These are phyloP conservation scores for Anthostomella pinea DNA, from an alignment of 2,329 filamentous ascomycete species.

Conservation along the genomic window DNA sequence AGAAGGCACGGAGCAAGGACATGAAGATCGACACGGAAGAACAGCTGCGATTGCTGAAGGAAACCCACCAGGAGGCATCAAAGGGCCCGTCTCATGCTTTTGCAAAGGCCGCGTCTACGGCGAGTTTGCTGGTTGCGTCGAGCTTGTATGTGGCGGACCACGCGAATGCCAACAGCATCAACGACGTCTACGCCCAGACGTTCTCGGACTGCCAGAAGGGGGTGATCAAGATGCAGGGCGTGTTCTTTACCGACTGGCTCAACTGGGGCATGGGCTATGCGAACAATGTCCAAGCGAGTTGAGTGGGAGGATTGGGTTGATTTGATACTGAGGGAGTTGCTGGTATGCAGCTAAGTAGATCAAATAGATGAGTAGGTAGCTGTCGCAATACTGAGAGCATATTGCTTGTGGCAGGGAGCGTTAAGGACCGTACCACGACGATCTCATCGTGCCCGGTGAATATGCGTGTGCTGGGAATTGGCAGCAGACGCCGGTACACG, in stretches of 20 bases:
- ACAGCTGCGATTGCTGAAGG: slow-evolving; percentile 57
- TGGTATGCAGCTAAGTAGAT: no score
- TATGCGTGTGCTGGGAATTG: no score
- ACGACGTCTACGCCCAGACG: slow-evolving; percentile 62
- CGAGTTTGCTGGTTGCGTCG: slow-evolving; percentile 65
- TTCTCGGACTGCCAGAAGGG: slow-evolving; percentile 58
- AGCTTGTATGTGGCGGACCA: slow-evolving; percentile 56
- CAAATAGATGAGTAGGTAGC: no score
- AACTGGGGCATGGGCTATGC: slow-evolving; percentile 65
- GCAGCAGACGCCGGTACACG: no score
- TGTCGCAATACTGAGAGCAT: no score
- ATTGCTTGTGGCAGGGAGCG: no score
- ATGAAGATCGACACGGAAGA: slow-evolving; percentile 40
- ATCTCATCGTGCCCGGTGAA: no score
- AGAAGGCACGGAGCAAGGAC: slow-evolving; percentile 48
- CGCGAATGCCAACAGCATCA: slow-evolving; percentile 51
- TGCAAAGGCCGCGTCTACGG: slow-evolving; percentile 70
- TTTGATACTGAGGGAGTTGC: no score
- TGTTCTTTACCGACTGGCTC: slow-evolving; percentile 70
- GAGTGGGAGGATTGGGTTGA: not conserved
- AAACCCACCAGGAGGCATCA: slow-evolving; percentile 66
- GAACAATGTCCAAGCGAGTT: slow-evolving; percentile 20
- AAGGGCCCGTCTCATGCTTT: slow-evolving; percentile 66
- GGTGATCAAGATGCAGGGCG: slow-evolving; percentile 57
- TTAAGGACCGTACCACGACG: no score